Evolutionary conservation across 176 grass and related monocot genomes (phyloP), one percentile per base, ranked within the genome.

Genomic region (Thalia dealbata): DNA sequence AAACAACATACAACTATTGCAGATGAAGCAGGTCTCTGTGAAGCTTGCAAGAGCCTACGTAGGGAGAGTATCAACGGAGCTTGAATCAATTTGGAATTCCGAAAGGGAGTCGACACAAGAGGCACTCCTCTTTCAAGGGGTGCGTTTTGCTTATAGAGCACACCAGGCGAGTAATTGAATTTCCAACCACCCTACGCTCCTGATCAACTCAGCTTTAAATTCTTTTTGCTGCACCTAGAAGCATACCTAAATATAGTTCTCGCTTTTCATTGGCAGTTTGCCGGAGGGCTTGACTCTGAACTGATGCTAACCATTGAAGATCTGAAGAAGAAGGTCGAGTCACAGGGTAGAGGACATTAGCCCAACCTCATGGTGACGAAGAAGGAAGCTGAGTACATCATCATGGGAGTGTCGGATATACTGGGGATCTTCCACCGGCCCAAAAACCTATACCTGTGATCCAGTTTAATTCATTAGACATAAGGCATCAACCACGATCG

Each of bases 21-120:
- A 97, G 89, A 86, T 96, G 79, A 96, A 83, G 76, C 14, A 88
- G 80, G 83, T 82, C 35, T 92, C 93, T 12, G 83, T 92, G 74
- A 84, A 86, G 28, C 85, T 97, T 28, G 87, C 85, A 22, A 97
- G 92, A 70, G 27, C 86, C 59, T 84, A 92, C 64, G 84, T 86
- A 81, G 90, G 85, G 75, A 83, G 83, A 84, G 84, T 85, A 64
- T 65, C 88, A 22, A 77, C 77, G 70, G 93, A 97, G 54, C 83
- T 97, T 21, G 75, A 82, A 46, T 85, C 65, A 1, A 38, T 52
- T 64, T 62, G 64, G 38, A 73, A 66, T 61, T 67, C 54, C 9
- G 84, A 86, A 56, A 78, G 82, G 77, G 83, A 97, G 61, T 79
- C 73, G 6, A 76, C 81, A 67, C 81, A 90, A 56, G 79, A 85